A percentile compares a stretch with the other conserved stretches of the same genome.
phyloP scores from a whole-genome alignment of 1,284 basidiomycete genomes.

The Bondarzewia mesenterica region DNA sequence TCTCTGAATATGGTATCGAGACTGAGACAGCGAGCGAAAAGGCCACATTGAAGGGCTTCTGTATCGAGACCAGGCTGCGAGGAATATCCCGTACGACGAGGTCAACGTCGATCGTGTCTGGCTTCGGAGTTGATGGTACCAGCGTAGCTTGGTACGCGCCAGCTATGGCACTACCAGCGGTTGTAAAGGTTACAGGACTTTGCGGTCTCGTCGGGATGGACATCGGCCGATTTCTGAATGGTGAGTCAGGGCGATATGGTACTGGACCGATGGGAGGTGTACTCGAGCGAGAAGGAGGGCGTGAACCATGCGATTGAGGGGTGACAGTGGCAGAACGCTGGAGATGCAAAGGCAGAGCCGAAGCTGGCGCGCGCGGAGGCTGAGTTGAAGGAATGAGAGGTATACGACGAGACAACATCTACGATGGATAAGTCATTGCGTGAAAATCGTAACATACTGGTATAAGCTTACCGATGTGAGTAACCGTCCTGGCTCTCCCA shows the following conservation, averaged over 20 bases:
- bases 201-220: conserved; percentile 31
- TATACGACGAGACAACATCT: conserved; percentile 69
- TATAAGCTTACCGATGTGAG: conserved; percentile 54
- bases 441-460: neutral
- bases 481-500: conserved; percentile 75
- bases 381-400: conserved; percentile 35
- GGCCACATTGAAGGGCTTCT: conserved; percentile 49
- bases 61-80: conserved; percentile 34
- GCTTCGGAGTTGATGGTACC: conserved; percentile 14
- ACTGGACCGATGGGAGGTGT: conserved; percentile 25
- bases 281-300: conserved; percentile 41
- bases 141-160: conserved; percentile 14
- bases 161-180: conserved; percentile 10
- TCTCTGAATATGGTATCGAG: conserved; percentile 20
- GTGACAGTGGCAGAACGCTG: conserved; percentile 41
- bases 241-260: conserved; percentile 45
- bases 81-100: conserved; percentile 49
- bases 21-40: conserved; percentile 44
- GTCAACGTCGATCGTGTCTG: conserved; percentile 49
- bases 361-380: conserved; percentile 41
- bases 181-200: conserved; percentile 32
- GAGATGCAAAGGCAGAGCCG: conserved; percentile 65
- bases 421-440: neutral
- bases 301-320: conserved; percentile 24
- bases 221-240: conserved; percentile 36